Conservation (phyloP, 2,329 filamentous ascomycete species). For the Colletotrichum echinochloae region DNA sequence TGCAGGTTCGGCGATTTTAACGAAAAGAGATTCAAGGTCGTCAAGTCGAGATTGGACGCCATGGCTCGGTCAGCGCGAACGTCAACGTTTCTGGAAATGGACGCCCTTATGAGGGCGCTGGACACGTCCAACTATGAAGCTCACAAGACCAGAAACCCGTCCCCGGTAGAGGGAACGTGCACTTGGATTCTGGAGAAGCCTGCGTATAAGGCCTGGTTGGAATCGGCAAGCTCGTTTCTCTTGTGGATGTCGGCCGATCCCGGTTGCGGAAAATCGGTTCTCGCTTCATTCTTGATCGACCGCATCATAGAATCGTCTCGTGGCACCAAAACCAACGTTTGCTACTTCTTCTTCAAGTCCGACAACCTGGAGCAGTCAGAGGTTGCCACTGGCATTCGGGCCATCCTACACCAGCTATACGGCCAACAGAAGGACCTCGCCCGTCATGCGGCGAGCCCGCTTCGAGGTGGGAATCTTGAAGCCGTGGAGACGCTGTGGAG, state of each 20-base stretch:
- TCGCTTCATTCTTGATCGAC: slow-evolving; percentile 37
- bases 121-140: slow-evolving; percentile 25
- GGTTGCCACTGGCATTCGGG: slow-evolving; percentile 19
- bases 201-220: slow-evolving; percentile 23
- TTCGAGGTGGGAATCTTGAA: neutral
- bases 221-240: slow-evolving; percentile 14
- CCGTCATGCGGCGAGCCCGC: neutral
- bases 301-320: slow-evolving; percentile 20
- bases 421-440: slow-evolving; percentile 6
- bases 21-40: slow-evolving; percentile 3
- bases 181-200: slow-evolving; percentile 37
- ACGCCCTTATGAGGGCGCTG: slow-evolving; percentile 16
- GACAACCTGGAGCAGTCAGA: slow-evolving; percentile 39
- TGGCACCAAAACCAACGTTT: slow-evolving; percentile 31
- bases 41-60: slow-evolving; percentile 1
- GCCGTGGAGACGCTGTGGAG: slow-evolving; percentile 14
- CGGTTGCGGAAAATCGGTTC: no score
- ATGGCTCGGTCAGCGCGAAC: neutral
- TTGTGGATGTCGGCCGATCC: slow-evolving; percentile 42
- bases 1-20: slow-evolving; percentile 33
- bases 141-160: slow-evolving; percentile 39
- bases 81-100: slow-evolving; percentile 5
- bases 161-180: slow-evolving; percentile 39
- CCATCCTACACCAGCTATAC: slow-evolving; percentile 39
- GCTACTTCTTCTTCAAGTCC: slow-evolving; percentile 41